Evolutionary conservation across 148 eudicot species (phyloP).

Genomic region (Heliosperma pusillum): DNA sequence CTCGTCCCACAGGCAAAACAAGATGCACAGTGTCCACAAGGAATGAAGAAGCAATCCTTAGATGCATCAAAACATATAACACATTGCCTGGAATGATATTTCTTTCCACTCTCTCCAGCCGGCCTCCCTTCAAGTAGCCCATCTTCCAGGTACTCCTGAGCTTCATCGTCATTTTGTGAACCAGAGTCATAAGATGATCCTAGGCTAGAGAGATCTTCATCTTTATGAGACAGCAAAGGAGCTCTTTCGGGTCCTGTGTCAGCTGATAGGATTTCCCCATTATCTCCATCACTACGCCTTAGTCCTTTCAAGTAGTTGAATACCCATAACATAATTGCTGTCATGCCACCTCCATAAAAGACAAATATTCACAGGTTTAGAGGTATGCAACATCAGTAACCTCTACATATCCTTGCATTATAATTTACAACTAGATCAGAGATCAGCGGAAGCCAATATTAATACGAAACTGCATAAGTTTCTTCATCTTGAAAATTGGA

Average conservation of each 20-base stretch:
- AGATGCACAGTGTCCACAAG: conserved; percentile 81
- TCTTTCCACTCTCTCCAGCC: conserved; percentile 29
- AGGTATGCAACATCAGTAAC: background rate
- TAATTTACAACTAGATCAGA: background rate
- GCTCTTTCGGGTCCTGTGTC: conserved; percentile 41
- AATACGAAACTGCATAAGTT: background rate
- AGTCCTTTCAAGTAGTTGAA: conserved; percentile 44
- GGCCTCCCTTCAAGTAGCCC: conserved; percentile 16
- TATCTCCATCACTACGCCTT: conserved; percentile 34
- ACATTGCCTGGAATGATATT: conserved; percentile 41
- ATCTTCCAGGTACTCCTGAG: conserved; percentile 39
- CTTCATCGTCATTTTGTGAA: conserved; percentile 57
- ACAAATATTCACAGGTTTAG: background rate
- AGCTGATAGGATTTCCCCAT: conserved; percentile 15
- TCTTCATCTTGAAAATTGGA: background rate
- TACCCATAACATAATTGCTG: conserved; percentile 45
- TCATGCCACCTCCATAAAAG: conserved; percentile 54
- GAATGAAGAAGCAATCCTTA: conserved; percentile 85
- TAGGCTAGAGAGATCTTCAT: conserved; percentile 63
- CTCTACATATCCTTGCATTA: background rate
- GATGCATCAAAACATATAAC: conserved; percentile 85
- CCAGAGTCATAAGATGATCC: conserved; percentile 75
- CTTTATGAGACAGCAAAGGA: conserved; percentile 63
- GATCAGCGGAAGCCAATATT: background rate
- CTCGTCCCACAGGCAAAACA: conserved; percentile 77